Conservation (phyloP, 768 basidiomycete species). For the Mycena polygramma region DNA sequence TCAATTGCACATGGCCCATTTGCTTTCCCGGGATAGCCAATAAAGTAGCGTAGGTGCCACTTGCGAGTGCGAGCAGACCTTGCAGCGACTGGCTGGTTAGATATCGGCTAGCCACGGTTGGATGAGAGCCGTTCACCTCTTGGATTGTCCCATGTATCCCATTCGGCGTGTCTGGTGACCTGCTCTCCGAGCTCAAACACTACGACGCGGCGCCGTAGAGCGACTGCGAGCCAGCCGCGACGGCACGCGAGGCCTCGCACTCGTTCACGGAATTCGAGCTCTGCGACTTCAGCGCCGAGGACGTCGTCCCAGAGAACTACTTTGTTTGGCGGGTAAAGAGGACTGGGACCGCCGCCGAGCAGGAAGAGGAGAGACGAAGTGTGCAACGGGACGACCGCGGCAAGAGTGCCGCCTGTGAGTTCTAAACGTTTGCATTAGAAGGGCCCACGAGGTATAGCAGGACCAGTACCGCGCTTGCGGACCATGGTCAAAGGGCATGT, state of each 20-base stretch:
- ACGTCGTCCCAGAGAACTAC: constrained; percentile 92
- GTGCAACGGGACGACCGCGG: constrained; percentile 84
- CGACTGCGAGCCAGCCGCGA: constrained; percentile 87
- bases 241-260: constrained; percentile 86
- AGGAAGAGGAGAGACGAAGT: constrained; percentile 88
- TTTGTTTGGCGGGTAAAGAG: constrained; percentile 92
- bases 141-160: constrained; percentile 91
- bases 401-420: constrained; percentile 81
- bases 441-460: constrained; percentile 15
- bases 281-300: constrained; percentile 81
- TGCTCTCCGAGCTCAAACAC: constrained; percentile 78
- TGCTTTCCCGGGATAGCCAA: constrained; percentile 89
- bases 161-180: constrained; percentile 77
- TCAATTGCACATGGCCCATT: constrained; percentile 88
- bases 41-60: constrained; percentile 82
- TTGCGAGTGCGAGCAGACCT: constrained; percentile 87
- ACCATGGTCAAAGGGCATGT: constrained; percentile 82
- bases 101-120: constrained; percentile 22
- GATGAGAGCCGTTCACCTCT: constrained; percentile 65
- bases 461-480: constrained; percentile 79
- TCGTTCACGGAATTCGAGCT: constrained; percentile 89
- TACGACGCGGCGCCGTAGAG: constrained; percentile 82
- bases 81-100: constrained; percentile 19
- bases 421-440: constrained; percentile 60
- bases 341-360: constrained; percentile 89